Base-by-base conservation (phyloP, 2,329 filamentous ascomycete genomes). In the Claviceps quebecensis region DNA sequence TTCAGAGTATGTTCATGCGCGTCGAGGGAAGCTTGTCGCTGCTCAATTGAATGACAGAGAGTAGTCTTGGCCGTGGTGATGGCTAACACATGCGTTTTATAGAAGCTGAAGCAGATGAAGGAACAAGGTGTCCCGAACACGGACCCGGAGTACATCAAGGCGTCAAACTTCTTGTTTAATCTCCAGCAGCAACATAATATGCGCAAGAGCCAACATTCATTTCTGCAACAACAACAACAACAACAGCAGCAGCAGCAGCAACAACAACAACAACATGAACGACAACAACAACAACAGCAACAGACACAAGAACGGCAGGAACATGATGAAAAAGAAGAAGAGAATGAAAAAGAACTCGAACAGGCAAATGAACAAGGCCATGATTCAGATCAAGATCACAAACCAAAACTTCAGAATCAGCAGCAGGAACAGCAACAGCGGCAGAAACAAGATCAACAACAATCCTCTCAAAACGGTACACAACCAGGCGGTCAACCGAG, bases 71-170 rank as follows among this genome's bases (percentile, higher is more conserved):
- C 26, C 11, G 40, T 13, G 29, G 13, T 13, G 41, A 7, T 26
- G 19, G 43, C 46, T 51, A 22, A 56, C 49, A 29, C 37, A 13
- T 11, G 46, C 19, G 45, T 34, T 45, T 8, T 43, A 13, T 19
- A 96, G 90, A 89, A 87, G 77, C 93, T 86, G 58, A 84, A 86
- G 63, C 81, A 87, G 66, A 89, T 97, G 86, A 93, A 91, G 69
- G 79, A 86, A 52, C 77, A 84, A 60, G 90, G 90, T 58, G 84
- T 94, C 23, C 80, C 87, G 41, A 77, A 82, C 52, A 84, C 77
- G 52, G 89, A 97, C 61, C 91, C 91, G 45, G 90, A 97, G 65
- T 90, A 84, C 61, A 77, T 91, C 61, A 94, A 93, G 69, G 79
- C 83, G 36, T 83, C 87, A 50, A 81, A 85, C 55, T 81, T 94